Base-by-base conservation (phyloP, 1,284 basidiomycete genomes). In the Chiua sp. region DNA sequence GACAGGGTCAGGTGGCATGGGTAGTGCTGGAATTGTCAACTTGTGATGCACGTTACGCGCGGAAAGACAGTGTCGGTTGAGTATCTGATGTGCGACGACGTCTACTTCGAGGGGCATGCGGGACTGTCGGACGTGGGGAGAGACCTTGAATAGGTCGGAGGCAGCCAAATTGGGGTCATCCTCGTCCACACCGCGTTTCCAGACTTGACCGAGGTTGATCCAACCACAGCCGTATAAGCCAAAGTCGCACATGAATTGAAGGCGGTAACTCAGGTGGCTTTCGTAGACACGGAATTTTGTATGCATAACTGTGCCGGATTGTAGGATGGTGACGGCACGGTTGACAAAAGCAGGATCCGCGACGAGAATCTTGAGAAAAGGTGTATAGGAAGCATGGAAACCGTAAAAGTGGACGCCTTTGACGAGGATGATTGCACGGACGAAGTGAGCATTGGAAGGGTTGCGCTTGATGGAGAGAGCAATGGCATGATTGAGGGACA, bases 371-470 rank as follows among this genome's bases (percentile, higher is more conserved):
- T 98, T 98, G 76, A 99, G 86, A 77, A 93, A 99, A 32, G 95
- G 95, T 13, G 85, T 82, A 71, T 94, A 92, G 30, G 89, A 87
- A 22, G 92, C 82, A 72, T 96, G 92, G 75, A 96, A 98, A 11
- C 97, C 97, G 75, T 98, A 99, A 75, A 98, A 98, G 66, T 93
- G 91, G 26, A 93, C 80, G n/a, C 95, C 97, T 78, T 98, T 98
- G 68, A 96, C 93, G 42, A 97, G 83, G 55, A 95, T 77, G 51
- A 98, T 87, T 11, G 87, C 80, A 60, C 88, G 85, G 74, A 92
- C 79, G 71, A 82, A 91, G 59, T 81, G 83, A 16, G 86, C 83
- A 54, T 80, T 84, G 12, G 75, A 71, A 1, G 87, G 87, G 57
- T 89, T 83, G 22, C 86, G 84, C 67, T 87, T 89, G 62, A 91